Base-by-base conservation (phyloP, 202 grass and related monocot species). In the Panicum virgatum region DNA sequence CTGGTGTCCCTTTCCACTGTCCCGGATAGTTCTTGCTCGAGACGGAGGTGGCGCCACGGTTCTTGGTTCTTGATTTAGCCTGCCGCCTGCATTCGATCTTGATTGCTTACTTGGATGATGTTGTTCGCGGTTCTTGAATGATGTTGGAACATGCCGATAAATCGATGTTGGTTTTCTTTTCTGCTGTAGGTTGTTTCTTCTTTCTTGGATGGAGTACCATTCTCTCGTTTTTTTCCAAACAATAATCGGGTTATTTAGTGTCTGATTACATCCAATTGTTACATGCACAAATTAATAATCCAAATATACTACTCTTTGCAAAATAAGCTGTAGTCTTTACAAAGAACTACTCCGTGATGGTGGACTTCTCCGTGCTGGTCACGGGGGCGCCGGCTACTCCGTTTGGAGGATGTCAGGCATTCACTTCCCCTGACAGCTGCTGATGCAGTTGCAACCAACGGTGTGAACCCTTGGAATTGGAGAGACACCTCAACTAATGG, bases 391-490 rank as follows among this genome's bases (percentile, higher is more conserved):
- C n/a, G n/a, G n/a, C n/a, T n/a, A n/a, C n/a, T n/a, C n/a, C 86
- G 65, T 86, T 82, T 94, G 84, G 90, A 97, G 66, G 84, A 81
- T 57, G 88, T 94, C 42, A 79, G 89, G 53, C 88, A 94, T 82
- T 84, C 84, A 9, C 82, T 95, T 82, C 82, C 84, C 37, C 88
- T 95, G 82, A 93, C 92, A 12, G 68, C 88, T 30, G 78, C 77
- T 60, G 92, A 94, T 89, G 84, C 86, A 60, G 95, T 88, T 79
- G 88, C 81, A 79, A 91, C 90, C 56, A 91, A 88, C 69, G 88
- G 96, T 86, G 84, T 92, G 23, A 91, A 91, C 80, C 89, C 90
- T 48, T 98, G 96, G 96, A 95, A 93, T 69, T 95, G 92, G 92
- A 93, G 96, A 85, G 92, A 98, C 69, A 85, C 96, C 32, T 88